These are phyloP conservation scores for Asterophora parasitica DNA, from an alignment of 768 basidiomycete genomes.

Conservation along the genomic window DNA sequence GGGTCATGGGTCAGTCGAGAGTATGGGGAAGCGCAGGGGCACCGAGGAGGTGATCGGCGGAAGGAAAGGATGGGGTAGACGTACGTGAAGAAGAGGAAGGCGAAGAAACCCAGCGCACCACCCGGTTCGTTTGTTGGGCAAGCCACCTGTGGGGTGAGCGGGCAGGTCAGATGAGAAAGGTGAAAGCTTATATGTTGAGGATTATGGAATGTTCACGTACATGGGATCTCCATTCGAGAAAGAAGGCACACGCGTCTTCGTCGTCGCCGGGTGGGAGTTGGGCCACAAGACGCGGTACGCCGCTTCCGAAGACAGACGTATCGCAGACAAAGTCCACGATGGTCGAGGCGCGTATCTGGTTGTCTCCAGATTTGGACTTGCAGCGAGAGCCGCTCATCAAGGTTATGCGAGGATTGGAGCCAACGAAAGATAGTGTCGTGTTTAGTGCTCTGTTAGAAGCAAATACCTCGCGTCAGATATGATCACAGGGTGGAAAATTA, in stretches of 20 bases:
- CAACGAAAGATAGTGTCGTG: constrained; percentile 53
- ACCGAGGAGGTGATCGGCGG: not conserved
- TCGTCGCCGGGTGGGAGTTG: constrained; percentile 65
- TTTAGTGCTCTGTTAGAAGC: constrained; percentile 46
- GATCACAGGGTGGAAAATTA: not conserved
- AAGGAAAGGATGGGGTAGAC: constrained; percentile 21
- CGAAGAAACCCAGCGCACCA: constrained; percentile 45
- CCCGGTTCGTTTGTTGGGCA: constrained; percentile 63
- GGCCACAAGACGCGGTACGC: constrained; percentile 52
- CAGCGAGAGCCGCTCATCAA: constrained; percentile 66
- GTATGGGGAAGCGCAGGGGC: not conserved
- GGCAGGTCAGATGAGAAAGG: constrained; percentile 1
- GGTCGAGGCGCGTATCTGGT: constrained; percentile 50
- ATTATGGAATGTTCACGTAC: constrained; percentile 35
- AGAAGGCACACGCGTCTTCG: constrained; percentile 66
- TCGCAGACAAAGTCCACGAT: constrained; percentile 79
- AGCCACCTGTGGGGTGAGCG: constrained; percentile 45
- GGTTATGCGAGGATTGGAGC: constrained; percentile 49
- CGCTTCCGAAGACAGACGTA: constrained; percentile 50
- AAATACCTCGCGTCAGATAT: not conserved
- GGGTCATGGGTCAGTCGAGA: not conserved
- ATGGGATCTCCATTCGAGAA: constrained; percentile 81
- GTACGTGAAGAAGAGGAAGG: constrained; percentile 55
- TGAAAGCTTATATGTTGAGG: not conserved
- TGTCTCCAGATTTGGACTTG: constrained; percentile 34